Evolutionary conservation across 257 asterid genomes (phyloP), one percentile per base, ranked within the genome.

Genomic region (Sherardia arvensis): DNA sequence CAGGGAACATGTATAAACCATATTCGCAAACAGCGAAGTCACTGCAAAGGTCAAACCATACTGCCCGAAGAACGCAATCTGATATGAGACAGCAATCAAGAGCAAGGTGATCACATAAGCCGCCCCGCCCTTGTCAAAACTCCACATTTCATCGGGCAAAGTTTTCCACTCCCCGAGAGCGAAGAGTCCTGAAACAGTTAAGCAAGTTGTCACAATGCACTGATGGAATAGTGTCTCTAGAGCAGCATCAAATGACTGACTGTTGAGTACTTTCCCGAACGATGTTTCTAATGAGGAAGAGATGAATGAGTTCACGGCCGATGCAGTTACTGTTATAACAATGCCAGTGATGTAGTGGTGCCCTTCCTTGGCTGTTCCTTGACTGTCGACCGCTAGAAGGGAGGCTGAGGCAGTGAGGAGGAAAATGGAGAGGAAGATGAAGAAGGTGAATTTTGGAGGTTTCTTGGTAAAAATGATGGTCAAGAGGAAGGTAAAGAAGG

Each of bases 331-430:
- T 1, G 83, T 78, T 36, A 58, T 67, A 0, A 66, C 48, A 32
- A 78, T 71, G 18, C 80, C 80, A n/a, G 65, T 65, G 23, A 48
- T 9, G 61, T 78, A 78, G 7, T 15, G 7, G 49, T 14, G 20
- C 49, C 4, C 20, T 43, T 43, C 49, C 4, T 14, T 43, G 49
- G 20, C 20, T 43, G 49, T 38, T 38, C 12, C 45, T 9, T 38
- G 17, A 38, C 45, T 15, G 20, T 74, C 73, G 22, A 78, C 70
- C 0, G 77, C 83, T 21, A 78, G 75, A 28, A 78, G 64, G n/a
- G 80, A 64, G 32, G 80, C 79, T 43, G 83, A 74, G 22, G 74
- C 40, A 11, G 80, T 74, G n/a, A 78, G 70, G 26, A 78, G 68
- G 51, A 78, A 65, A 5, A 78, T 45, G 5, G 83, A 78, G 26